Evolutionary conservation across 164 flowering plant genomes (phyloP), one percentile per base, ranked within the genome.

Genomic region (Houttuynia cordata): DNA sequence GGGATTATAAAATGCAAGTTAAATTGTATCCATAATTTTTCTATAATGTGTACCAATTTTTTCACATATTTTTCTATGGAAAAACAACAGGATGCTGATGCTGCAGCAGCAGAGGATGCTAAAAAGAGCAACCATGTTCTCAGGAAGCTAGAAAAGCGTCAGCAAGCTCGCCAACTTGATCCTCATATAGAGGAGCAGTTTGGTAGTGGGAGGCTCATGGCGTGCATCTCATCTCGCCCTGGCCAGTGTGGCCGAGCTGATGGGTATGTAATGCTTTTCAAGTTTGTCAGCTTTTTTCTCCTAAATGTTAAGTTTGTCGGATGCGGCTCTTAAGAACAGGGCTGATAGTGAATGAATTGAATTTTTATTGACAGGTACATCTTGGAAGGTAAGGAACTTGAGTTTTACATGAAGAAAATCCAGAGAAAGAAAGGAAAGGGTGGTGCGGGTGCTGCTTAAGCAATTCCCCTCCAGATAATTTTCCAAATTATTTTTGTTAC

Each of bases 371-470:
- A 52, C 59, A 72, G 71, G 21, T 73, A 73, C 59, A 69, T 73
- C 51, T 51, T 73, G 64, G 75, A 73, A 56, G 75, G 75, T 7
- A 73, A 73, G 59, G 72, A 73, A 69, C 72, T 73, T 21, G 75
- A 73, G 54, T 73, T 73, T 24, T 72, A 72, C 45, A 62, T 55
- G 69, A 72, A 68, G 62, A 72, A 68, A 64, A 15, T 72, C 41
- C 75, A 68, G 39, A 65, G 67, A 67, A 69, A 73, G 70, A 69
- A 73, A 58, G 75, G 75, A 67, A 73, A 73, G 67, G 70, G 74
- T 51, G 24, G 58, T 39, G 60, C 67, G 34, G 19, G 53, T 22
- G 53, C 51, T 22, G 53, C 59, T 51, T 51, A 51, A 51, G 21
- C 21, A 21, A 51, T 12, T 6, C 37, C 4, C 4, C 37, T 2